Evolutionary conservation across 306 rosid genomes (phyloP), one percentile per base, ranked within the genome.

Genomic region (Prunus davidiana): DNA sequence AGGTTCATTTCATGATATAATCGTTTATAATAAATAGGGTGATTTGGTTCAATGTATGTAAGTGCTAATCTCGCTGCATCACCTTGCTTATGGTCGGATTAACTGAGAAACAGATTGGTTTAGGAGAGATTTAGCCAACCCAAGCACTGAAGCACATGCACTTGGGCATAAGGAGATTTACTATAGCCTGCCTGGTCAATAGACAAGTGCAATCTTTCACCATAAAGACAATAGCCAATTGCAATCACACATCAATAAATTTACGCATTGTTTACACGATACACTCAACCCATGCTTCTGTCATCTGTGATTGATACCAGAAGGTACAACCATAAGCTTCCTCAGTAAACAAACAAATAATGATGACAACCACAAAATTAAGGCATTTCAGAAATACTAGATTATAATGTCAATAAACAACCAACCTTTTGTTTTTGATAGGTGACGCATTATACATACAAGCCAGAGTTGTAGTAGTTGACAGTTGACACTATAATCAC

Each of bases 401-500:
- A 60, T 25, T 12, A 60, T 60, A 24, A 60, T 60, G 28, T 60
- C 38, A 1, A 60, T 12, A 60, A 15, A 24, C 22, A 58, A 24
- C 13, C 18, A 58, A 58, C 61, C 4, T 27, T 28, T 7, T 28
- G 19, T 28, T 28, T 28, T 62, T 16, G 45, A 8, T 63, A 63
- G 16, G 16, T 49, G 2, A 14, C 13, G 14, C 12, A 63, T 63
- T 30, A 63, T 63, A 28, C 12, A 32, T 30, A 63, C 16, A 6
- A 63, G 67, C 67, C 67, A 28, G 5, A 30, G 67, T 16, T 14
- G 67, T 14, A 30, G 67, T 30, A 16, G 45, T 14, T 38, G 32
- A 67, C 64, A 19, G 66, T 47, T 75, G 79, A 55, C 24, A 65
- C 72, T 16, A 34, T 41, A 73, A 73, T 46, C 54, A 28, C 66